Conservation (phyloP, 2,329 filamentous ascomycete species). For the Penicillium sp. region DNA sequence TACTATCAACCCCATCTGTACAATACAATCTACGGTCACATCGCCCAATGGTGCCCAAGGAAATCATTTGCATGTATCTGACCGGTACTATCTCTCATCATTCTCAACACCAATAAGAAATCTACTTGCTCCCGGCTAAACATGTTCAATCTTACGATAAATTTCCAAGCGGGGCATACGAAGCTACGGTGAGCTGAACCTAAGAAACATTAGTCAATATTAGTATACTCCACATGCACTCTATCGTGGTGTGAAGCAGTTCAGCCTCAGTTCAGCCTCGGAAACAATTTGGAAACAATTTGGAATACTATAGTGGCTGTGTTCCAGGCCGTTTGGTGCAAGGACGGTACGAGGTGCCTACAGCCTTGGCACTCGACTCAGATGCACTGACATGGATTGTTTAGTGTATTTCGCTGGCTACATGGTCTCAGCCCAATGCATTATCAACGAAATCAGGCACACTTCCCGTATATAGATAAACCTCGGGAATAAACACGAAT, state of each 20-base stretch:
- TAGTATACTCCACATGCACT: not conserved
- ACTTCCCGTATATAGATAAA: not conserved
- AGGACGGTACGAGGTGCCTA: not conserved
- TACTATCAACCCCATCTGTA: slow-evolving; percentile 19
- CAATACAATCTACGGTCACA: slow-evolving; percentile 16
- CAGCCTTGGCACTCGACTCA: not conserved
- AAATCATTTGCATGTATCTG: not conserved
- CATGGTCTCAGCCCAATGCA: not conserved
- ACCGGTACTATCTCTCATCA: not conserved
- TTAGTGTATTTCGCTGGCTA: not conserved
- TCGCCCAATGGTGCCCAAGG: slow-evolving; percentile 6
- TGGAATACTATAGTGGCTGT: not conserved
- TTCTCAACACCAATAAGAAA: not conserved
- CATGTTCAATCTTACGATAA: no score
- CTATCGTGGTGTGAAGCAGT: not conserved
- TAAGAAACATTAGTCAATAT: not conserved
- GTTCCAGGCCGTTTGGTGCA: no score
- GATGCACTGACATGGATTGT: not conserved
- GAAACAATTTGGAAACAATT: not conserved
- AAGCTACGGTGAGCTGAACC: not conserved
- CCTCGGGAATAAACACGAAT: not conserved
- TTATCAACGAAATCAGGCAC: not conserved
- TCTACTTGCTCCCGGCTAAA: not conserved
- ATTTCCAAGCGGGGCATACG: not conserved
- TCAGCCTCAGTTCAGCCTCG: not conserved